These are phyloP conservation scores for Gnomoniopsis sp. DNA, from an alignment of 2,329 filamentous ascomycete species.

Conservation along the genomic window DNA sequence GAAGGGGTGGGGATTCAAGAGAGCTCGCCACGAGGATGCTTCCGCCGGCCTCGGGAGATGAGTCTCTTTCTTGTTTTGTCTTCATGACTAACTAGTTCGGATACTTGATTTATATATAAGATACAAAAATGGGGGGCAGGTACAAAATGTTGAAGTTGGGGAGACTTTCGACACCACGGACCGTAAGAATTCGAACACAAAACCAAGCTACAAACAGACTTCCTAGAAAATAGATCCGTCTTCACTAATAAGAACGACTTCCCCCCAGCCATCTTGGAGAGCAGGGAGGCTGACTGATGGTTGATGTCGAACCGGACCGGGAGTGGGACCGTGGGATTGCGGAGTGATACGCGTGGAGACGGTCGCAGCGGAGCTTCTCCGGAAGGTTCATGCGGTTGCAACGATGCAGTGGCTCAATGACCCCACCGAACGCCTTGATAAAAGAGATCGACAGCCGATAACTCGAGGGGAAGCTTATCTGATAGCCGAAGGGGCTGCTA, in stretches of 20 bases:
- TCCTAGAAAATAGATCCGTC: constrained; percentile 3
- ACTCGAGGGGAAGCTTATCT: constrained; percentile 8
- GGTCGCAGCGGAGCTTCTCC: constrained; percentile 2
- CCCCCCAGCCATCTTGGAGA: not conserved
- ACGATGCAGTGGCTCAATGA: not conserved
- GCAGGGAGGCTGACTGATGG: constrained; percentile 9
- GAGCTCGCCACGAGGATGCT: constrained; percentile 16
- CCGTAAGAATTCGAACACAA: not conserved
- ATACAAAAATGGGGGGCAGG: not conserved
- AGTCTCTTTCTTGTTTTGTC: constrained; percentile 2
- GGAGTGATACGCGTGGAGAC: constrained; percentile 16
- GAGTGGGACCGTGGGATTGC: constrained; percentile 1
- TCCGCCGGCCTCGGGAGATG: constrained; percentile 14
- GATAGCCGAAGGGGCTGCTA: constrained; percentile 9
- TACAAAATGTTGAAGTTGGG: not conserved
- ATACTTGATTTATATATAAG: not conserved
- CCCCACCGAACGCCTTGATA: constrained; percentile 11
- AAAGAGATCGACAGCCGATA: constrained; percentile 15
- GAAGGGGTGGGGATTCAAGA: constrained; percentile 7
- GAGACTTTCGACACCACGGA: not conserved
- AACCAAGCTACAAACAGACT: not conserved
- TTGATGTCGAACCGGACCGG: constrained; percentile 12
- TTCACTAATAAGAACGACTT: constrained; percentile 11
- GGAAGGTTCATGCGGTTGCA: constrained; percentile 5
- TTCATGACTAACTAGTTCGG: constrained; percentile 13